phyloP scores from a whole-genome alignment of 352 stramenopile species.

The Blastocystis sp. region DNA sequence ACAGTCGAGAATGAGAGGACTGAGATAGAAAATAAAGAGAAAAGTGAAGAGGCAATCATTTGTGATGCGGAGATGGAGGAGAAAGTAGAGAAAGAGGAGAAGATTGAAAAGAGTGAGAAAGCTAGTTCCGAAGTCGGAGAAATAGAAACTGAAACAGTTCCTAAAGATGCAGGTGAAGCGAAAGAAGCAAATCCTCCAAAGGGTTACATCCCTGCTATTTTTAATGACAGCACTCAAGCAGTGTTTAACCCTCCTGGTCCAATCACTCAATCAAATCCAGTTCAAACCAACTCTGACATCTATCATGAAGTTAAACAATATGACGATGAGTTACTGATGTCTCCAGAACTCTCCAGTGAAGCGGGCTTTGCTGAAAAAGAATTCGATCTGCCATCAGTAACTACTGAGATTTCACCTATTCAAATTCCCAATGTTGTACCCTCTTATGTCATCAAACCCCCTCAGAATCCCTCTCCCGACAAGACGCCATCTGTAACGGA shows the following conservation, averaged over 20 bases:
- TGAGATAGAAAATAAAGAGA: neutral
- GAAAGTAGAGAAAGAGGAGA: neutral
- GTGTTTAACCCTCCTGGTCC: too few relatives aligned
- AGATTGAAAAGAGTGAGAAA: neutral
- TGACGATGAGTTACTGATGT: neutral
- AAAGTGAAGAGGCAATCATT: neutral
- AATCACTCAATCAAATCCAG: neutral
- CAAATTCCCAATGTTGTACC: neutral
- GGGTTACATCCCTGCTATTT: too few relatives aligned
- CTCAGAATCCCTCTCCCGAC: neutral
- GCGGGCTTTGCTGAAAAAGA: neutral
- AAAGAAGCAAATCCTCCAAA: neutral
- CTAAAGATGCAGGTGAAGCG: neutral
- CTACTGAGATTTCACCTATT: slow-evolving; percentile 1
- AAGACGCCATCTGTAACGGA: neutral
- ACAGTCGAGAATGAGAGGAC: neutral
- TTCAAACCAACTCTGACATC: neutral
- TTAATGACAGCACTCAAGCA: too few relatives aligned
- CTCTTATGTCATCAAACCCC: neutral
- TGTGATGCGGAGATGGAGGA: neutral
- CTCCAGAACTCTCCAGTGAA: neutral
- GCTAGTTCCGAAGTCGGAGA: too few relatives aligned
- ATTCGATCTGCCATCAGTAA: neutral
- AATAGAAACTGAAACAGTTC: neutral
- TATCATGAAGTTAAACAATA: neutral